These are phyloP conservation scores for Lachnellula occidentalis DNA, from an alignment of 2,329 filamentous ascomycete species.

Conservation along the genomic window DNA sequence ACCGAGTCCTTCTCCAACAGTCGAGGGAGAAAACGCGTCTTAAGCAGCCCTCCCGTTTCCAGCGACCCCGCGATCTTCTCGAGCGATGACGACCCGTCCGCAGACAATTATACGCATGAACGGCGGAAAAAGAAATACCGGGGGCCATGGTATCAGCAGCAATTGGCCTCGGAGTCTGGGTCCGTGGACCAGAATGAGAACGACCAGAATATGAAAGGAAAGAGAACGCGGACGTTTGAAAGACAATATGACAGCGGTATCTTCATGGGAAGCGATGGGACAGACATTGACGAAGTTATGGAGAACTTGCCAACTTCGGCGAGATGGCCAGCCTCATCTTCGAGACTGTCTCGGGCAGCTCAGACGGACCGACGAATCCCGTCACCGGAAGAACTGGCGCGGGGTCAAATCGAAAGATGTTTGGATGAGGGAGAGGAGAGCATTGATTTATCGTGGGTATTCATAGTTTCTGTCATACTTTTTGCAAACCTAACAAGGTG, in stretches of 20 bases:
- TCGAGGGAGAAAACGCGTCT: conserved; percentile 36
- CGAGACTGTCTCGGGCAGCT: conserved; percentile 10
- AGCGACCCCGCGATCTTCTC: conserved; percentile 69
- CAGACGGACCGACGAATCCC: conserved; percentile 7
- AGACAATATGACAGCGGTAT: conserved; percentile 64
- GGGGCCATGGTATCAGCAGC: conserved; percentile 64
- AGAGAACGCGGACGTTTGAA: conserved; percentile 43
- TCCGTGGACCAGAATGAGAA: conserved; percentile 9
- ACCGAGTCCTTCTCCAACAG: conserved; percentile 15
- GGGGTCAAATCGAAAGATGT: conserved; percentile 44
- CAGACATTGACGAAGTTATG: conserved; percentile 37
- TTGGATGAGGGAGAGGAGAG: conserved; percentile 54
- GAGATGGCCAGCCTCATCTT: conserved; percentile 3
- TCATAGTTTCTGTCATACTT: background rate
- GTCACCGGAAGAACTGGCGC: conserved; percentile 39
- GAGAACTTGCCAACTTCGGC: conserved; percentile 13
- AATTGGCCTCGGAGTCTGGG: conserved; percentile 33
- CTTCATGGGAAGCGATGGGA: conserved; percentile 58
- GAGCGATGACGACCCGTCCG: conserved; percentile 62
- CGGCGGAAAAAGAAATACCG: conserved; percentile 57
- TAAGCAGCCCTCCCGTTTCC: conserved; percentile 41
- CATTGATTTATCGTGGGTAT: conserved; percentile 56
- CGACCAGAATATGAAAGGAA: conserved; percentile 28
- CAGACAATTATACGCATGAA: conserved; percentile 57
- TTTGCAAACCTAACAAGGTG: conserved; percentile 8